Base-by-base conservation (phyloP, 2,329 filamentous ascomycete species). In the Pseudocercospora pini-densiflorae region DNA sequence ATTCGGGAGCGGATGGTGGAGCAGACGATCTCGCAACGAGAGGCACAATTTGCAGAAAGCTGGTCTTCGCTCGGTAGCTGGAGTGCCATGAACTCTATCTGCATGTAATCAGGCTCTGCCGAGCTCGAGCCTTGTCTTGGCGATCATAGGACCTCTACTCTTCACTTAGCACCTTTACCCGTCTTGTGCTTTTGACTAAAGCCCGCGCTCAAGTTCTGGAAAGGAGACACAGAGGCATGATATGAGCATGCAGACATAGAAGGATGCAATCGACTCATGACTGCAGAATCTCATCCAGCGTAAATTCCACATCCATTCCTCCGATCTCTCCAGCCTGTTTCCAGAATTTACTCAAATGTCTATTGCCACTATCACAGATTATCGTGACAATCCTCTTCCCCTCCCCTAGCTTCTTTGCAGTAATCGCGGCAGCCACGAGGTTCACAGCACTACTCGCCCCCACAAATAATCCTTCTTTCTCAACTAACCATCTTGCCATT, bases 391-490 rank as follows among this genome's bases (percentile, higher is more conserved):
- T 87, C 45, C 84, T 80, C 68, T 84, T 83, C 5, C 82, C 55
- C 9, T 6, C 43, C 19, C 9, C n/a, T n/a, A 27, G 5, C n/a
- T 16, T 23, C 55, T 40, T 58, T 7, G 55, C 55, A 16, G 23
- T 40, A 27, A 91, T 85, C 9, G 92, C 89, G 23, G 92, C 91
- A 4, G 91, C 92, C 49, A 92, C 91, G 85, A 94, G 97, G 78
- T 99, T 99, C 61, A 99, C 94, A n/a, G 94, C 91, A 79, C 92
- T 97, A 78, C 93, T 97, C 78, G 94, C 97, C 8, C 95, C 96
- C 47, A 94, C 85, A 75, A 99, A 99, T 61, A 99, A 89, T 7
- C 95, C 95, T 78, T 99, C 95, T 70, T 94, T 91, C 81, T 98
- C 94, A 8, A 97, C 94, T 47, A 99, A 82, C 93, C 93, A 98